These are phyloP conservation scores for Hypholoma fasciculare DNA, from an alignment of 768 basidiomycete species.

Conservation along the genomic window DNA sequence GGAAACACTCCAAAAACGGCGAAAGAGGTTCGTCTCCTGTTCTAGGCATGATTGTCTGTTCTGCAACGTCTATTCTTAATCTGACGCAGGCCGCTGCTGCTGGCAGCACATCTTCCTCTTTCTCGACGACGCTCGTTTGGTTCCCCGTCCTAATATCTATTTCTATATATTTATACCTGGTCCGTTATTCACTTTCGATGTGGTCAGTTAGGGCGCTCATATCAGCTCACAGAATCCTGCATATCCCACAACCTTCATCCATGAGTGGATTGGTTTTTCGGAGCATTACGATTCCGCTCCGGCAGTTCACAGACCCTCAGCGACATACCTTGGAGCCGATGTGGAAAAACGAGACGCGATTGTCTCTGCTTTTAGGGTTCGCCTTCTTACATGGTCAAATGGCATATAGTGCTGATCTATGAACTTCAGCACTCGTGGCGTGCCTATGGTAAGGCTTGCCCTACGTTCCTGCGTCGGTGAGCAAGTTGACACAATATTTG, in stretches of 20 bases:
- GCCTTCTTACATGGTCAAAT: conserved; percentile 14
- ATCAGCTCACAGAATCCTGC: conserved; percentile 16
- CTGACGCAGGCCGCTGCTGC: conserved; percentile 10
- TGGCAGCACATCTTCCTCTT: conserved; percentile 11
- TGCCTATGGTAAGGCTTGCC: conserved; percentile 64
- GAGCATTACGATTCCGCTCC: conserved; percentile 36
- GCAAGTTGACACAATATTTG: neutral
- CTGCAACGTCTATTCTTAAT: neutral
- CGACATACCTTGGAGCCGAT: conserved; percentile 49
- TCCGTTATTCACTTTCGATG: neutral
- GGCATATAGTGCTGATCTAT: neutral
- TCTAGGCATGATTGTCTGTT: too few species aligned
- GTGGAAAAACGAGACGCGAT: conserved; percentile 65
- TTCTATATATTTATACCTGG: conserved; percentile 20
- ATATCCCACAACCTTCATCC: conserved; percentile 24
- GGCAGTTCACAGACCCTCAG: conserved; percentile 10
- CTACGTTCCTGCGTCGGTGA: neutral
- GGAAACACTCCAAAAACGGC: conserved; percentile 3
- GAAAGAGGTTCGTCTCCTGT: neutral
- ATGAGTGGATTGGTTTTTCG: conserved; percentile 41
- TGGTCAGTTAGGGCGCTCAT: neutral
- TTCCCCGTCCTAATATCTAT: conserved; percentile 17
- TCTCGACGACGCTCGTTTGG: conserved; percentile 19
- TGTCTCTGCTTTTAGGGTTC: conserved; percentile 77
- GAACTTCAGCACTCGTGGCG: conserved; percentile 73